These are phyloP conservation scores for Carex cristatella DNA, from an alignment of 176 grass and related monocot species.

Conservation along the genomic window DNA sequence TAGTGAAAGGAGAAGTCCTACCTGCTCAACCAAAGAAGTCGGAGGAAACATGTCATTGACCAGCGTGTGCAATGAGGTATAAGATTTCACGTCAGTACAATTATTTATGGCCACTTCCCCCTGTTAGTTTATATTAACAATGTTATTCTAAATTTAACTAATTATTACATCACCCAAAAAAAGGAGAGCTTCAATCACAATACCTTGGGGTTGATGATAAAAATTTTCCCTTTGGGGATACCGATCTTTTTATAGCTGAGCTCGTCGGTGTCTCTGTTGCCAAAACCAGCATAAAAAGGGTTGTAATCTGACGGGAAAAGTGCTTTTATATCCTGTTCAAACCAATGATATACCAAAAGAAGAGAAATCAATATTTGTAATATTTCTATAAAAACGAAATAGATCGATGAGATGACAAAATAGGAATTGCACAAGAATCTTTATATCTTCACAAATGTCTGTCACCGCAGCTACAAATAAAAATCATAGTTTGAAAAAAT, in stretches of 20 bases:
- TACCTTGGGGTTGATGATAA: constrained; percentile 99
- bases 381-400: neutral
- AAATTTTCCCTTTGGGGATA: constrained; percentile 97
- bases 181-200: neutral
- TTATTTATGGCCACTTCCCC: constrained; percentile 94
- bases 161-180: neutral
- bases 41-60: constrained; percentile 98
- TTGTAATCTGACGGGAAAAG: constrained; percentile 97
- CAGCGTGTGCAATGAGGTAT: constrained; percentile 96
- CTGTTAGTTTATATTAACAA: constrained; percentile 31
- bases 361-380: constrained; percentile 14
- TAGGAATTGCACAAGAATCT: neutral
- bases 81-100: constrained; percentile 85
- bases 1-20: constrained; percentile 24
- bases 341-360: constrained; percentile 11
- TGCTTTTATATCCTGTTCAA: constrained; percentile 87
- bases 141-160: constrained; percentile 3
- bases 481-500: neutral
- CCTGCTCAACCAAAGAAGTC: constrained; percentile 96
- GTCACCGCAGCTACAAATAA: neutral
- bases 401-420: neutral
- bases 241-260: constrained; percentile 96
- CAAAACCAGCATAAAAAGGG: constrained; percentile 99
- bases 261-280: constrained; percentile 97
- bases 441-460: constrained; percentile 11